phyloP scores from a whole-genome alignment of 495 filamentous ascomycete species.

The Penicillium odoratum region DNA sequence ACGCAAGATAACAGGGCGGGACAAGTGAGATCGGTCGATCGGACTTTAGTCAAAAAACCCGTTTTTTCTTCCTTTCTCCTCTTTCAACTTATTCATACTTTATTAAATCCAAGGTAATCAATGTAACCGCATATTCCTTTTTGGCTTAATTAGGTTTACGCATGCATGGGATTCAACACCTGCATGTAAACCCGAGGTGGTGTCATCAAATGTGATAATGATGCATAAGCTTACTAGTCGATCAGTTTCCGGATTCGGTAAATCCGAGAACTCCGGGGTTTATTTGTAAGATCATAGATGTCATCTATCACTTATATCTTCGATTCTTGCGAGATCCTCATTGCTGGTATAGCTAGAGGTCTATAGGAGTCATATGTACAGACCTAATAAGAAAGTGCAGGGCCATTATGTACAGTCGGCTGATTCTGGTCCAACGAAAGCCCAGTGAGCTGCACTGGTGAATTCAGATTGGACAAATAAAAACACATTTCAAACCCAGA shows the following conservation, averaged over 20 bases:
- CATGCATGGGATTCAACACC: neutral
- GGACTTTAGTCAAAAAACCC: neutral
- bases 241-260: constrained; percentile 14
- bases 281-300: neutral
- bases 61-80: neutral
- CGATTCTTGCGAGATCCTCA: neutral
- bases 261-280: neutral
- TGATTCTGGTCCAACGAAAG: neutral
- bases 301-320: neutral
- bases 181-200: constrained; percentile 17
- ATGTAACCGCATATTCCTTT: neutral
- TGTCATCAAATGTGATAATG: constrained; percentile 24
- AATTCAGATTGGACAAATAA: neutral
- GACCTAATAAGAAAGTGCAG: neutral
- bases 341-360: neutral
- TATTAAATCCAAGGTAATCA: neutral
- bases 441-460: neutral
- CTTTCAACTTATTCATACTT: neutral
- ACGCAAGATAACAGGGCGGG: constrained; percentile 26
- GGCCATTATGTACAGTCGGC: neutral
- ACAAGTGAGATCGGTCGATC: constrained; percentile 20
- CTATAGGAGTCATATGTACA: neutral
- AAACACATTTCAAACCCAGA: neutral
- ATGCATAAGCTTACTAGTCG: constrained; percentile 9
- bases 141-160: neutral